Conservation (phyloP, 257 asterid genomes). For the Ilex aquifolium region DNA sequence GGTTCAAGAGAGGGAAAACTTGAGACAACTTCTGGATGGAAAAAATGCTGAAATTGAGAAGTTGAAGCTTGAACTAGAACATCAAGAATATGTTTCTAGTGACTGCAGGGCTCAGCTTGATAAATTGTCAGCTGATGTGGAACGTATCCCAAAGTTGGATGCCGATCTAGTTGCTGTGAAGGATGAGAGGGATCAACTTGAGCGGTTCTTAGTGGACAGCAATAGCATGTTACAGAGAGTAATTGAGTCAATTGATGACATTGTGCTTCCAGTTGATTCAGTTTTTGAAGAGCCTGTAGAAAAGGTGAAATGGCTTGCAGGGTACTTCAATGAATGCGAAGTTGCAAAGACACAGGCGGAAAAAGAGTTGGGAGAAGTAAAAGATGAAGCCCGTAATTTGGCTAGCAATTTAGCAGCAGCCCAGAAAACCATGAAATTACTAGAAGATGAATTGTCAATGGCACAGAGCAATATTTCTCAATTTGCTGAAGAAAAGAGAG, state of each 20-base stretch:
- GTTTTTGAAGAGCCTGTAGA: constrained; percentile 54
- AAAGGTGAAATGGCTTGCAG: constrained; percentile 66
- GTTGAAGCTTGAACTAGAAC: constrained; percentile 58
- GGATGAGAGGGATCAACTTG: constrained; percentile 57
- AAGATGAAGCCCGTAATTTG: constrained; percentile 46
- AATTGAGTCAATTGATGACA: constrained; percentile 58
- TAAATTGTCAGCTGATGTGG: constrained; percentile 51
- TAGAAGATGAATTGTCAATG: constrained; percentile 48
- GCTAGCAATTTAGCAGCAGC: constrained; percentile 43
- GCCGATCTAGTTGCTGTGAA: constrained; percentile 41
- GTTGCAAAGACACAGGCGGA: constrained; percentile 41
- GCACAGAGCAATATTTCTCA: constrained; percentile 40
- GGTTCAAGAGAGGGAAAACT: constrained; percentile 81
- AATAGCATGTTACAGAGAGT: constrained; percentile 60
- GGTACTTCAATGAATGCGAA: constrained; percentile 44
- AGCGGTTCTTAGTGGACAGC: constrained; percentile 63
- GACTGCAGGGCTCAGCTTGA: constrained; percentile 55
- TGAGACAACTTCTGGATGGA: constrained; percentile 60
- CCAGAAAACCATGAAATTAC: constrained; percentile 39
- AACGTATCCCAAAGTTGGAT: constrained; percentile 51
- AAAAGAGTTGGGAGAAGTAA: constrained; percentile 52
- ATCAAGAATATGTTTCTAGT: constrained; percentile 29
- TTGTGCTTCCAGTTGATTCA: constrained; percentile 45
- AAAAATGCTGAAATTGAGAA: constrained; percentile 63
- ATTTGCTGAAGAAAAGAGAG: constrained; percentile 10